Conservation (phyloP, 78 protist genomes). For the slime mould (Dictyostelium discoideum) region dicty_2.7 NC_007089.4:4938501-4939000, state of each 20-base stretch:
- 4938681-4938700: slow-evolving; percentile 41
- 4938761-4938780: slow-evolving; percentile 88
- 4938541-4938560: not conserved
- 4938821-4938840: slow-evolving; percentile 86
- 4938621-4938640: slow-evolving; percentile 31
- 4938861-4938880: slow-evolving; percentile 89
- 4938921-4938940: slow-evolving; percentile 49
- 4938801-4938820: slow-evolving; percentile 56
- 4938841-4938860: slow-evolving; percentile 93
- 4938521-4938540: slow-evolving; percentile 59
- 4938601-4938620: slow-evolving; percentile 26
- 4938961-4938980: slow-evolving; percentile 95
- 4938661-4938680: slow-evolving; percentile 57
- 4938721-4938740: slow-evolving; percentile 90
- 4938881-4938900: slow-evolving; percentile 81
- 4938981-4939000: slow-evolving; percentile 93
- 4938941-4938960: slow-evolving; percentile 86
- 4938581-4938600: not conserved
- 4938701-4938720: slow-evolving; percentile 77
- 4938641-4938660: slow-evolving; percentile 58
- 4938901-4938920: slow-evolving; percentile 81
- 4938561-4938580: not conserved
- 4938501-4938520: slow-evolving; percentile 86
- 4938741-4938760: slow-evolving; percentile 89
- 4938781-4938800: slow-evolving; percentile 80